phyloP scores from a whole-genome alignment of 78 protist species.

The Guillardia theta region DNA sequence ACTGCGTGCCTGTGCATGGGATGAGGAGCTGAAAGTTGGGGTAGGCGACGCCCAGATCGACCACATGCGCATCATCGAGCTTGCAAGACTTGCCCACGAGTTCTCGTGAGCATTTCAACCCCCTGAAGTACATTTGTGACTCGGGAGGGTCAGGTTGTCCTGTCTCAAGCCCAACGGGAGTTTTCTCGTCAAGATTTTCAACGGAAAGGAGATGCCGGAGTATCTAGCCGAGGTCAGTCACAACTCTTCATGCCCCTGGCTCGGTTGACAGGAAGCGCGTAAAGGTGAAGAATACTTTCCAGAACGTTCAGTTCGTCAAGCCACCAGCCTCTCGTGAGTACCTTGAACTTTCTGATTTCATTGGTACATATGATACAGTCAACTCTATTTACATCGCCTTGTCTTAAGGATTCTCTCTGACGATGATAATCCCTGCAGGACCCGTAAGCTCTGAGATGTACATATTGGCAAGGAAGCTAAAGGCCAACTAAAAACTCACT shows the following conservation, averaged over 20 bases:
- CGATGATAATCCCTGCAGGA: too few species aligned
- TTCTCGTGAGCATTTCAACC: neutral
- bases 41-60: neutral
- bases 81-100: neutral
- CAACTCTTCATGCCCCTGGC: neutral
- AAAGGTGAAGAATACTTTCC: neutral
- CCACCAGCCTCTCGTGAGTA: neutral
- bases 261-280: neutral
- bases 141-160: neutral
- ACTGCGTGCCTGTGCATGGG: too few species aligned
- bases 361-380: neutral
- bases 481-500: too few species aligned
- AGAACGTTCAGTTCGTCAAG: neutral
- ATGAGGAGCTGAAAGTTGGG: too few species aligned
- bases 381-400: too few species aligned
- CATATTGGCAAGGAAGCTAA: too few species aligned
- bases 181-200: neutral
- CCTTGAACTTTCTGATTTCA: neutral
- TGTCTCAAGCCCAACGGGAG: neutral
- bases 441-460: too few species aligned
- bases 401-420: too few species aligned
- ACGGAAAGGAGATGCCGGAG: neutral
- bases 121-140: neutral
- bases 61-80: neutral
- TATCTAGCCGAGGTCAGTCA: neutral